Percentiles rank a stretch among this genome's conserved stretches.
These are phyloP conservation scores for Colletotrichum noveboracense DNA, from an alignment of 2,329 filamentous ascomycete genomes.

Conservation along the genomic window DNA sequence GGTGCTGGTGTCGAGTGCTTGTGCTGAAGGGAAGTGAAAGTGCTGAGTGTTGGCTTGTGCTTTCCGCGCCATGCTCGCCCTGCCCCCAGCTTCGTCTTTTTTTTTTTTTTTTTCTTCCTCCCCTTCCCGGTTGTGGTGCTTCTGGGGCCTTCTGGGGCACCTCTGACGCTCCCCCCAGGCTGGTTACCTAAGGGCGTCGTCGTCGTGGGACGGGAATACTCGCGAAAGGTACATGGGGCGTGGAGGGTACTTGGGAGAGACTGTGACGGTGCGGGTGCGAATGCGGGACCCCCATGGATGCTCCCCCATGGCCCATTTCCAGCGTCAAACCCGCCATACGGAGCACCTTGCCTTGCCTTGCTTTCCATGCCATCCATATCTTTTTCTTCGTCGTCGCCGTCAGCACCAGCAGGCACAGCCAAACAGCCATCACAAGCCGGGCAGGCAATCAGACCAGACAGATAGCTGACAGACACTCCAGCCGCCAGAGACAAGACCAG, in stretches of 20 bases:
- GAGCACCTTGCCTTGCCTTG: no score
- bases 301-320: slow-evolving; percentile 7
- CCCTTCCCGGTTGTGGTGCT: background rate
- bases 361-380: no score
- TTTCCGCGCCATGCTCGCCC: background rate
- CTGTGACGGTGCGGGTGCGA: slow-evolving; percentile 5
- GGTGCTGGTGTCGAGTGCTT: background rate
- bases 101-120: background rate
- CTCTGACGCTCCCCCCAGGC: background rate
- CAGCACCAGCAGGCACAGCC: background rate
- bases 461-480: background rate
- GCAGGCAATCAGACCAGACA: background rate
- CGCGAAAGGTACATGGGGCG: slow-evolving; percentile 8
- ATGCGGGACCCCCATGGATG: slow-evolving; percentile 13
- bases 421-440: background rate
- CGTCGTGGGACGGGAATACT: background rate
- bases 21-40: background rate
- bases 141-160: background rate
- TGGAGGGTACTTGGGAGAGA: slow-evolving; percentile 6
- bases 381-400: no score
- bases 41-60: background rate
- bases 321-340: background rate
- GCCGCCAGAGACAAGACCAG: background rate
- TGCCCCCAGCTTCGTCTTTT: no score
- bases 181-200: background rate